Base-by-base conservation (phyloP, 2,329 filamentous ascomycete genomes). In the Falciphora oryzae region DNA sequence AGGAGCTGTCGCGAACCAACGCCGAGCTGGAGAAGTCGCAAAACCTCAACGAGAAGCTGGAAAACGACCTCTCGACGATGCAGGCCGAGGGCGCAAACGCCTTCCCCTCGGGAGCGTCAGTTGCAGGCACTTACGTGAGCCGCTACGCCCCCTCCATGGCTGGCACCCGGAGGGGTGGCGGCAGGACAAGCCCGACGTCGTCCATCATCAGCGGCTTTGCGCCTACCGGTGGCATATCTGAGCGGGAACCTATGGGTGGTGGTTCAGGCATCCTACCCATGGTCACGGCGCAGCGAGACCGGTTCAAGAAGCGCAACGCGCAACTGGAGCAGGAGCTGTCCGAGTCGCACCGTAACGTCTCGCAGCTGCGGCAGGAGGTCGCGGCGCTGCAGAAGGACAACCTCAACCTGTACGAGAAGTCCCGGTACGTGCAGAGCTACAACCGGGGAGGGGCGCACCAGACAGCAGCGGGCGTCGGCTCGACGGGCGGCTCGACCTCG, bases 191-290 rank as follows among this genome's bases (percentile, higher is more conserved):
- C 3, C 96, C 95, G 0, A 98, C 95, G 1, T 98, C 94, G 4
- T 98, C 94, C 27, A 98, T 99, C 71, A 98, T 99, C 71, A 97
- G 93, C 66, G 95, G 95, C n/a, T 93, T 97, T 73, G 91, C 53
- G 25, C 16, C 62, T 6, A 28, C 44, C 7, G 61, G 61, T 5
- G 53, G 53, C 44, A 56, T 31, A 10, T 29, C 38, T 8, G 77
- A 81, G 56, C 79, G 82, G 22, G 90, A 92, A 60, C 81, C 88
- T 11, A 83, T 89, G 64, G 90, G 90, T 38, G 83, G 91, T 64
- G 91, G 92, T 2, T 91, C 91, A 0, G 92, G 93, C 16, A 97
- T 99, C 68, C 81, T 99, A 29, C 96, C 95, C 44, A 99, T 99
- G 96, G 91, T 99, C 63, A 97, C 95, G 44, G 95, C 96, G 1